These are phyloP conservation scores for Aristolochia californica DNA, from an alignment of 164 flowering plant species.

Conservation along the genomic window DNA sequence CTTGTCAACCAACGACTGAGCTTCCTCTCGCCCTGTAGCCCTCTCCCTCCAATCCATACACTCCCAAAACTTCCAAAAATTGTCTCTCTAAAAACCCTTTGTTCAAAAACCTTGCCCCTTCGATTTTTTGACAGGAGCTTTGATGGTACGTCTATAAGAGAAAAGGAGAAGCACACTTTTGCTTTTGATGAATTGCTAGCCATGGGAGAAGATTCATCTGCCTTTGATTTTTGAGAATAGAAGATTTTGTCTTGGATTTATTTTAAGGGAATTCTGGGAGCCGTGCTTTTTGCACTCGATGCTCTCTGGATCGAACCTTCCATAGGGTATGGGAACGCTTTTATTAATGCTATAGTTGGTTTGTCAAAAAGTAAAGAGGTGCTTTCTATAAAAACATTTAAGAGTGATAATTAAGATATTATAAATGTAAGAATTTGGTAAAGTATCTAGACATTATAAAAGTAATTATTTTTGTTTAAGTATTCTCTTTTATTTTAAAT, in stretches of 20 bases:
- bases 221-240: conserved; percentile 52
- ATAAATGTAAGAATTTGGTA: no score
- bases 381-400: no score
- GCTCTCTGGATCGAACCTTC: conserved; percentile 73
- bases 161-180: conserved; percentile 7
- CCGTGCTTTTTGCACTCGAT: conserved; percentile 56
- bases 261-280: conserved; percentile 55
- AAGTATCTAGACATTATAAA: no score
- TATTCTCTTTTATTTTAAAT: no score
- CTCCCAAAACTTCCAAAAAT: conserved; percentile 3
- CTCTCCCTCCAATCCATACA: conserved; percentile 1
- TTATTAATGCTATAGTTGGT: conserved; percentile 42
- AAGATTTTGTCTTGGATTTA: conserved; percentile 78
- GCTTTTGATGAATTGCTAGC: not conserved
- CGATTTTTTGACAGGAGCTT: conserved; percentile 4
- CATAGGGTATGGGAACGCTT: conserved; percentile 49
- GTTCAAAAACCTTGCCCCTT: not conserved
- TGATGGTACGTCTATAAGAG: conserved; percentile 19
- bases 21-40: no score
- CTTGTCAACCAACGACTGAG: no score
- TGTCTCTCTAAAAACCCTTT: not conserved
- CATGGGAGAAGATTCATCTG: conserved; percentile 82
- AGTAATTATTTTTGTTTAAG: no score
- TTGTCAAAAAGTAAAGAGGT: conserved; percentile 81
- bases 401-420: no score